These are phyloP conservation scores for Penicillium simplicissimum DNA, from an alignment of 495 filamentous ascomycete genomes.

Conservation along the genomic window DNA sequence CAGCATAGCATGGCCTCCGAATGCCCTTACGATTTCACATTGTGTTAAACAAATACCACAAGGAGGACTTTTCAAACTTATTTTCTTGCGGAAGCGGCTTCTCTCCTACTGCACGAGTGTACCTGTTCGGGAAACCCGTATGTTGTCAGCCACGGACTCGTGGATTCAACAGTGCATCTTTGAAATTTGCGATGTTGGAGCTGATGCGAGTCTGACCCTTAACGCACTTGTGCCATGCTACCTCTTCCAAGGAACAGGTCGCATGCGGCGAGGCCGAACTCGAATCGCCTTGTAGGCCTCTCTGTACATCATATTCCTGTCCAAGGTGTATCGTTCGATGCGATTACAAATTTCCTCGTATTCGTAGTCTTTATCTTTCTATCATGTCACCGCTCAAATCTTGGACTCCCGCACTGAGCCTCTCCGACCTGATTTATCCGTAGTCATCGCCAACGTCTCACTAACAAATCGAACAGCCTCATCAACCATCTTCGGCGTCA, in stretches of 20 bases:
- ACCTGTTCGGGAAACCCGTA: not conserved
- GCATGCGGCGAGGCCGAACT: not conserved
- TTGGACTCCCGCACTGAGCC: constrained; percentile 45
- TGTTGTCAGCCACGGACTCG: not conserved
- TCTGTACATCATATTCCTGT: not conserved
- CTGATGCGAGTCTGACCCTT: not conserved
- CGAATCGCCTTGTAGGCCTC: not conserved
- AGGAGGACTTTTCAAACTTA: constrained; percentile 34
- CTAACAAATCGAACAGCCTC: constrained; percentile 69
- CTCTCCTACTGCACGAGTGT: not conserved
- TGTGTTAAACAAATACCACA: constrained; percentile 46
- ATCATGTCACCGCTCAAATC: constrained; percentile 27
- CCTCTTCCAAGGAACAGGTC: no score
- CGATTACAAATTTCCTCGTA: constrained; percentile 2
- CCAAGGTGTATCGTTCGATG: not conserved
- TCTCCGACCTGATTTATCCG: constrained; percentile 19
- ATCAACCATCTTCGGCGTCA: constrained; percentile 68
- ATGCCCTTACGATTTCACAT: constrained; percentile 47
- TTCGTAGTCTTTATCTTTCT: constrained; percentile 9
- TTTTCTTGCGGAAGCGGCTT: not conserved
- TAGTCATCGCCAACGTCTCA: constrained; percentile 40
- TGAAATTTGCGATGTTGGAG: not conserved
- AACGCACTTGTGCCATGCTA: no score
- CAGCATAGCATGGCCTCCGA: constrained; percentile 46
- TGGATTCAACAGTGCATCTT: no score